A percentile compares a stretch with the other conserved stretches of the same genome.
phyloP scores from a whole-genome alignment of 2,329 filamentous ascomycete genomes.

The Epichloe elymi region DNA sequence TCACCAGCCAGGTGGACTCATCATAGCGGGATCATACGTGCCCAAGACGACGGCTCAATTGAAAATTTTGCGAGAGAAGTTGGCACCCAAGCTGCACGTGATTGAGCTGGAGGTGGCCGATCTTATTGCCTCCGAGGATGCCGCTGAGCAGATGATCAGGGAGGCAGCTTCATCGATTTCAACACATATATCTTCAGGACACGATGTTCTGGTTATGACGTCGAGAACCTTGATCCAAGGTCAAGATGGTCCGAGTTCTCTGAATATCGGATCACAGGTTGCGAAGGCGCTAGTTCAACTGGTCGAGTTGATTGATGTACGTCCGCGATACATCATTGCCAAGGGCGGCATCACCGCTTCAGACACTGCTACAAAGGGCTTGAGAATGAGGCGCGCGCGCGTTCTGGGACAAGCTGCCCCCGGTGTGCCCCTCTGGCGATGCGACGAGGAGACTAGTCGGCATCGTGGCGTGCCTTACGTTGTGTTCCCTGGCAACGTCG shows the following conservation, averaged over 20 bases:
- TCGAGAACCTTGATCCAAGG: slow-evolving; percentile 34
- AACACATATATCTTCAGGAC: slow-evolving; percentile 23
- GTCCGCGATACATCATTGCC: slow-evolving; percentile 42
- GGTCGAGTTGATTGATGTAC: slow-evolving; percentile 27
- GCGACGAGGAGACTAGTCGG: slow-evolving; percentile 35
- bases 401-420: slow-evolving; percentile 43
- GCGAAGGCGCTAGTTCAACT: slow-evolving; percentile 37
- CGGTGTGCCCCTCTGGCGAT: slow-evolving; percentile 44
- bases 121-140: slow-evolving; percentile 17
- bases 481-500: slow-evolving; percentile 47
- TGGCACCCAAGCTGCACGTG: slow-evolving; percentile 30
- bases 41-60: slow-evolving; percentile 44
- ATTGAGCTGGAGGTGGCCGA: slow-evolving; percentile 28
- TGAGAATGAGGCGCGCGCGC: slow-evolving; percentile 36
- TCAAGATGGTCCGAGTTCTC: slow-evolving; percentile 29
- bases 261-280: slow-evolving; percentile 39
- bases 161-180: slow-evolving; percentile 18
- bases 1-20: slow-evolving; percentile 28
- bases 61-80: slow-evolving; percentile 23
- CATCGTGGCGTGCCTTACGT: slow-evolving; percentile 39
- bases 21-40: slow-evolving; percentile 43
- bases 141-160: slow-evolving; percentile 13
- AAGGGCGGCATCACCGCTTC: slow-evolving; percentile 48
- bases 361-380: slow-evolving; percentile 41
- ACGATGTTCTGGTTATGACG: slow-evolving; percentile 45